These are phyloP conservation scores for Pestalotiopsis sp. DNA, from an alignment of 2,329 filamentous ascomycete species.

Conservation along the genomic window DNA sequence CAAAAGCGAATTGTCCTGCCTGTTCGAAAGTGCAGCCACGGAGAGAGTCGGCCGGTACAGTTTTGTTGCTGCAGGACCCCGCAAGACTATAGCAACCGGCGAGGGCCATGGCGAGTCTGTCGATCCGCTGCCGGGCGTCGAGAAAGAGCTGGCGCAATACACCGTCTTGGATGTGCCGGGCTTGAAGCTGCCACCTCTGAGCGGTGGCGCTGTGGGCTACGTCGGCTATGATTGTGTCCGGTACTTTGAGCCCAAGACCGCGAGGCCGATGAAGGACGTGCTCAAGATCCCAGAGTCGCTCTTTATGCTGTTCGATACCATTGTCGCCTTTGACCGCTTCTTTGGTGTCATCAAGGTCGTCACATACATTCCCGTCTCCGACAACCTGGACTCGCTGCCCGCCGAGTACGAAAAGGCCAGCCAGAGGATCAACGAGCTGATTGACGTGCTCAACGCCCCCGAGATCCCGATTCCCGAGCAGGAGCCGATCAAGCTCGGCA, in stretches of 20 bases:
- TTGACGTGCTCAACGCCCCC: constrained; percentile 72
- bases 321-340: constrained; percentile 94
- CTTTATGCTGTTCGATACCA: constrained; percentile 96
- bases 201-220: constrained; percentile 92
- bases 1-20: constrained; percentile 80
- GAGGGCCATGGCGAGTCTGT: constrained; percentile 81
- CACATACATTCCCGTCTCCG: constrained; percentile 79
- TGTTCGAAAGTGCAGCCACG: constrained; percentile 94
- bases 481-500: constrained; percentile 69
- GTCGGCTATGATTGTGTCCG: constrained; percentile 96
- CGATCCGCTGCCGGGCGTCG: constrained; percentile 82
- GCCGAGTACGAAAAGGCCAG: constrained; percentile 72
- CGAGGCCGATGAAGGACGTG: constrained; percentile 83
- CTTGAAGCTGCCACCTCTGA: constrained; percentile 80
- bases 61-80: constrained; percentile 82
- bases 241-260: constrained; percentile 98
- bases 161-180: constrained; percentile 83
- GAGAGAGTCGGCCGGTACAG: constrained; percentile 94
- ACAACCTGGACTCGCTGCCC: constrained; percentile 56
- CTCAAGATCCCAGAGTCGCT: constrained; percentile 88
- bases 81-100: constrained; percentile 85
- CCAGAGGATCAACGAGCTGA: constrained; percentile 64
- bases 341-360: constrained; percentile 92
- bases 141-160: constrained; percentile 77
- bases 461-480: constrained; percentile 80